A percentile compares a stretch with the other conserved stretches of the same genome.
phyloP scores from a whole-genome alignment of 352 stramenopile genomes.

The Achlya hypogyna region DNA sequence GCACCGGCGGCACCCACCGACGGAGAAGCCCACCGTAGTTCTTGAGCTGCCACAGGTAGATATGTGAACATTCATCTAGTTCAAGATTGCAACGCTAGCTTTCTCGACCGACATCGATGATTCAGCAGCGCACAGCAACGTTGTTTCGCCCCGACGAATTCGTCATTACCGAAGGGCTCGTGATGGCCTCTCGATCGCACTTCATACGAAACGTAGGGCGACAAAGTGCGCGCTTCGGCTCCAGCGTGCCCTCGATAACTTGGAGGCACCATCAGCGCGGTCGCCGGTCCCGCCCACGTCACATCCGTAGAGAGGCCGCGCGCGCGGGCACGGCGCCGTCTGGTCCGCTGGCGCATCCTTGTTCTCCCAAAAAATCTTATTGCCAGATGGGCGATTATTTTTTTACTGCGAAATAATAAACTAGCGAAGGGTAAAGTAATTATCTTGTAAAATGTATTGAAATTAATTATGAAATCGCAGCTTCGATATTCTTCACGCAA shows the following conservation, averaged over 20 bases:
- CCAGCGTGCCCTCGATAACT: neutral
- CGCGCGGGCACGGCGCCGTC: too few relatives aligned
- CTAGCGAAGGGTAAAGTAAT: too few relatives aligned
- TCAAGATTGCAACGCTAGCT: neutral
- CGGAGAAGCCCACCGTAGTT: neutral
- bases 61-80: neutral
- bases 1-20: neutral
- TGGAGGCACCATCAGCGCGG: too few relatives aligned
- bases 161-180: neutral
- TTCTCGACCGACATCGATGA: neutral
- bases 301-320: too few relatives aligned
- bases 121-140: neutral
- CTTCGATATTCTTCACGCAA: neutral
- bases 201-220: neutral
- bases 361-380: neutral
- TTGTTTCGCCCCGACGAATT: conserved; percentile 9
- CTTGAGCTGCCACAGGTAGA: neutral
- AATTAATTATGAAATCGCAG: too few relatives aligned
- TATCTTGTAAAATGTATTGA: too few relatives aligned
- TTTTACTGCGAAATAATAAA: neutral
- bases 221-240: conserved; percentile 10
- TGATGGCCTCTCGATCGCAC: neutral
- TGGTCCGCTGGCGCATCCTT: too few relatives aligned
- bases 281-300: too few relatives aligned
- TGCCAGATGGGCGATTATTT: neutral